Evolutionary conservation across 2,329 filamentous ascomycete species (phyloP).

Genomic region (Claviceps capensis): DNA sequence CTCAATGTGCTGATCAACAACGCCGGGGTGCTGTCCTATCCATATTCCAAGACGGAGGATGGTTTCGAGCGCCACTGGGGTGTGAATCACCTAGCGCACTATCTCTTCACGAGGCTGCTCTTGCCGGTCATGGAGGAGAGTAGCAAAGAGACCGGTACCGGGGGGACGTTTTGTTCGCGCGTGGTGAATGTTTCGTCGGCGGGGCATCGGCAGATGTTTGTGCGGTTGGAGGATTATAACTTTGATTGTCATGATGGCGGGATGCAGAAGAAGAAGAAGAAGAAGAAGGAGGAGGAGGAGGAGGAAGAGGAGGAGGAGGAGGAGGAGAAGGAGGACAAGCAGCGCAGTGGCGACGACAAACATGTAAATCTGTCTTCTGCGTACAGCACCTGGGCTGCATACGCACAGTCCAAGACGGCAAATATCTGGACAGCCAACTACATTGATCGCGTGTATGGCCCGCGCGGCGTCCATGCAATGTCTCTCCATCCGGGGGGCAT

Average conservation of each 20-base stretch:
- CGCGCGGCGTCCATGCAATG: slow-evolving; percentile 24
- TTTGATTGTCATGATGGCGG: background rate
- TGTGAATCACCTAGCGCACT: slow-evolving; percentile 39
- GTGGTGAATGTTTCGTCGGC: slow-evolving; percentile 4
- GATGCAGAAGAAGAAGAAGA: background rate
- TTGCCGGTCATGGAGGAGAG: slow-evolving; percentile 12
- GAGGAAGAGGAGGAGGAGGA: background rate
- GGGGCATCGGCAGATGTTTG: background rate
- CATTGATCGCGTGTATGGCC: slow-evolving; percentile 32
- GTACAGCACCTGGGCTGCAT: slow-evolving; percentile 21
- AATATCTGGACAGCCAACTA: slow-evolving; percentile 36
- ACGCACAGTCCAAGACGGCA: slow-evolving; percentile 34
- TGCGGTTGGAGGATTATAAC: background rate
- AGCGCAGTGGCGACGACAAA: no score
- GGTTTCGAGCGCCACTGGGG: slow-evolving; percentile 29
- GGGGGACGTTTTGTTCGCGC: slow-evolving; percentile 35
- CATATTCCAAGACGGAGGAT: background rate
- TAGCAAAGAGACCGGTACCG: slow-evolving; percentile 10
- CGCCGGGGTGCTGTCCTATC: background rate
- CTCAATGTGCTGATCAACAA: slow-evolving; percentile 8
- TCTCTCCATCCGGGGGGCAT: slow-evolving; percentile 23
- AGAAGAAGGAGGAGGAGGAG: background rate
- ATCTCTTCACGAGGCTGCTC: slow-evolving; percentile 31
- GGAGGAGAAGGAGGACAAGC: background rate
- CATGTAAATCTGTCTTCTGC: background rate